A percentile compares a stretch with the other conserved stretches of the same genome.
Evolutionary conservation across 2,329 filamentous ascomycete species (phyloP).

Genomic region (Colletotrichum magnum): DNA sequence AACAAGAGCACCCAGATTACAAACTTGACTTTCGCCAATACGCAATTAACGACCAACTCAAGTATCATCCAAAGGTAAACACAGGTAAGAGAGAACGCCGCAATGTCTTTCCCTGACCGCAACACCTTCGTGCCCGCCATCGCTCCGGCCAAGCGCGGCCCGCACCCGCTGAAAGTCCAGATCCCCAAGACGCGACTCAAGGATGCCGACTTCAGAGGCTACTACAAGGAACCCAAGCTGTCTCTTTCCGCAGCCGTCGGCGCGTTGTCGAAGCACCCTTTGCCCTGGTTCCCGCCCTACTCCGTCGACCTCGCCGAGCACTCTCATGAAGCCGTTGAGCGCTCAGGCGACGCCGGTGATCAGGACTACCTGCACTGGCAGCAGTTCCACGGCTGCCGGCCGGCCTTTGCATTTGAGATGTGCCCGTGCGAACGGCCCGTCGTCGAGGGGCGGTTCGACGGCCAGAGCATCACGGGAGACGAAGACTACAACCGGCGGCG

Average conservation of each 20-base stretch:
- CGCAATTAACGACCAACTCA: not conserved
- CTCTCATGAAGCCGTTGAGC: slow-evolving; percentile 6
- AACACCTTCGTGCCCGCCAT: slow-evolving; percentile 2
- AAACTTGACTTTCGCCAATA: not conserved
- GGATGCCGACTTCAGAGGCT: not conserved
- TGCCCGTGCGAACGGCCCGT: slow-evolving; percentile 5
- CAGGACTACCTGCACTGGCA: slow-evolving; percentile 32
- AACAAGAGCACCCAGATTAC: too few relatives aligned
- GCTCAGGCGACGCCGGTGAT: slow-evolving; percentile 10
- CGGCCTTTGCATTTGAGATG: not conserved
- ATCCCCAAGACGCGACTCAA: not conserved
- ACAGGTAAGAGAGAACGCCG: not conserved
- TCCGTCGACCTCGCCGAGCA: not conserved
- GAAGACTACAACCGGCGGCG: not conserved
- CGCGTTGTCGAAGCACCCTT: not conserved
- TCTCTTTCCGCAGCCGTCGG: not conserved
- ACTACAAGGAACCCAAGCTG: not conserved
- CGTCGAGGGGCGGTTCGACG: not conserved
- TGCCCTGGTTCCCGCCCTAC: not conserved
- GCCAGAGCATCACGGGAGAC: not conserved
- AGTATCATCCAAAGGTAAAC: not conserved
- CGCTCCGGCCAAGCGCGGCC: slow-evolving; percentile 1
- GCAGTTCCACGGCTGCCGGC: slow-evolving; percentile 7
- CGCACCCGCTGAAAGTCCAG: not conserved
- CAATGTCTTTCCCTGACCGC: slow-evolving; percentile 12